Evolutionary conservation across 1,284 basidiomycete species (phyloP).

Genomic region (Puccinia polysora): DNA sequence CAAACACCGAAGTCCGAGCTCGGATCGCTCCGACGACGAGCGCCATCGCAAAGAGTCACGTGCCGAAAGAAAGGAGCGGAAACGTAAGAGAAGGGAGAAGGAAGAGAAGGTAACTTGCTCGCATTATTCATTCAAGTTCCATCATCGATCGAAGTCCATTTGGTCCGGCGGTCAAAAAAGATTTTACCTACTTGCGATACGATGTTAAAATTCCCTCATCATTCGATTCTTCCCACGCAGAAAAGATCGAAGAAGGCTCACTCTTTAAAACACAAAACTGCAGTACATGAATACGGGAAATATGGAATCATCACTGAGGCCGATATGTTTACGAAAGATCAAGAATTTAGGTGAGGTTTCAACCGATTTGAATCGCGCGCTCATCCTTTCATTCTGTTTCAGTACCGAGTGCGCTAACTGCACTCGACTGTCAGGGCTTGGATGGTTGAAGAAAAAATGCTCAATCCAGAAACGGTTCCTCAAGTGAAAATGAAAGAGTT

Average conservation of each 20-base stretch:
- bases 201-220: neutral
- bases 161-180: neutral
- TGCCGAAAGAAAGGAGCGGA: constrained; percentile 26
- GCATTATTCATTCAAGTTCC: neutral
- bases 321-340: constrained; percentile 59
- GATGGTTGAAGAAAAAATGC: constrained; percentile 79
- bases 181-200: no score
- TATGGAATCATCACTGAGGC: constrained; percentile 75
- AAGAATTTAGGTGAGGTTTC: constrained; percentile 32
- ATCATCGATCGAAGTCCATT: neutral
- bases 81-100: constrained; percentile 15
- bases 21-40: constrained; percentile 9
- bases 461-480: constrained; percentile 76
- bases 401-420: constrained; percentile 13
- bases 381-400: constrained; percentile 3
- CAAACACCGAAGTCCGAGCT: constrained; percentile 18
- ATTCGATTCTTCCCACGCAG: neutral
- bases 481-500: constrained; percentile 79
- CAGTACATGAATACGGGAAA: constrained; percentile 73
- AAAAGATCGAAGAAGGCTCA: constrained; percentile 13
- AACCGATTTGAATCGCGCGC: neutral
- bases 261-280: constrained; percentile 58
- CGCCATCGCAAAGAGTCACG: constrained; percentile 17
- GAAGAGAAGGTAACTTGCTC: constrained; percentile 12
- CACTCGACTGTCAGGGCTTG: constrained; percentile 65